Base-by-base conservation (phyloP, 2,329 filamentous ascomycete species). In the Rosellinia necatrix region DNA sequence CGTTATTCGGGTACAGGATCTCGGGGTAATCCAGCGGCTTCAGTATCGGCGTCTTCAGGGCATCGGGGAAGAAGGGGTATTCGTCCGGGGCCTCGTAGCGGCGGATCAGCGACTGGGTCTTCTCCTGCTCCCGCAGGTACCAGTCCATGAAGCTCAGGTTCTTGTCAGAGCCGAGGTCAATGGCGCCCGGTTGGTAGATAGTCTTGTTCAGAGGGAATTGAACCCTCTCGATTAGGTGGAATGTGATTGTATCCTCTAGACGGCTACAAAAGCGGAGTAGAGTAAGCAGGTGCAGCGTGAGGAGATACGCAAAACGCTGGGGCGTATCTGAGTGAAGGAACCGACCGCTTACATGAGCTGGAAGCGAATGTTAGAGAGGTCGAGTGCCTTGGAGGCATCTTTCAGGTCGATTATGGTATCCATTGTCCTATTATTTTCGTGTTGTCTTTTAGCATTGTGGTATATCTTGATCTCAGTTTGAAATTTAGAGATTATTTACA, bases 61-160 rank as follows among this genome's bases (percentile, higher is more conserved):
- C 87, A 25, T 89, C 82, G 1, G 92, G 91, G 78, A 97, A 99
- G 84, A 97, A 99, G 19, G 94, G 91, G 74, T 96, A 93, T 76
- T 99, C 94, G 79, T 99, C 94, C 34, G 94, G 94, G 0, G 91
- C 91, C 73, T 99, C 88, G 80, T 92, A 99, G 71, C 94, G 91
- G 64, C 94, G 91, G 65, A 99, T 92, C 49, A 91, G 84, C 12
- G 92, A 96, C 72, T 99, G 93, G 5, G 97, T 79, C 60, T 86
- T 87, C 76, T 99, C 94, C 71, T 96, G 91, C 73, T 96, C 90
- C 64, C 81, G 83, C 24, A 97, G 86, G 71, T 96, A 89, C 89
- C 93, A 99, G 80, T 97, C 94, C 72, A 96, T 86, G 71, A 99
- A 90, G 72, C 88, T 92, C 53, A 94, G 82, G 49, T 55, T 59